Percentiles rank a stretch among this genome's conserved stretches.
These are phyloP conservation scores for Trifolium subterraneum DNA, from an alignment of 306 rosid genomes.

Conservation along the genomic window DNA sequence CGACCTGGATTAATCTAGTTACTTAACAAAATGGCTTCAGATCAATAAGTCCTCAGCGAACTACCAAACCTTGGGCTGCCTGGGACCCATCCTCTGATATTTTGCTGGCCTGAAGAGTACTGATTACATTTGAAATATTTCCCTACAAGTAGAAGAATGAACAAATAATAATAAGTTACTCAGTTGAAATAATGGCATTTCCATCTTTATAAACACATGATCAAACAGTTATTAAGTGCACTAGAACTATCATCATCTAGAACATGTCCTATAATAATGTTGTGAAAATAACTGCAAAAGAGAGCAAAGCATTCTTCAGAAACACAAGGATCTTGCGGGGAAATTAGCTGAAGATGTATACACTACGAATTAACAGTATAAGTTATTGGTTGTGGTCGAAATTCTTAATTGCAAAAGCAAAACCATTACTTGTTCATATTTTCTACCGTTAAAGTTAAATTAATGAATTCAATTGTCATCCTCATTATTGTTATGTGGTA, in stretches of 20 bases:
- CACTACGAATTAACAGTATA: not conserved
- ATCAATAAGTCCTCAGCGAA: slow-evolving; percentile 53
- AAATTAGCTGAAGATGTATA: not conserved
- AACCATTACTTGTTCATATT: too few species aligned
- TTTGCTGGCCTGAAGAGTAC: slow-evolving; percentile 81
- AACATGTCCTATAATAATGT: not conserved
- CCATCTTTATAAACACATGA: not conserved
- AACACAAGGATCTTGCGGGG: too few species aligned
- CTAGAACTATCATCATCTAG: not conserved
- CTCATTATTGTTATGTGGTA: not conserved
- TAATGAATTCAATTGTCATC: too few species aligned
- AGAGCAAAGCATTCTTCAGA: not conserved
- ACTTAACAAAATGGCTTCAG: slow-evolving; percentile 32
- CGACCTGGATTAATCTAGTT: slow-evolving; percentile 22
- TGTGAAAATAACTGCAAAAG: not conserved
- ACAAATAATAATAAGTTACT: not conserved
- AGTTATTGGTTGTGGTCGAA: too few species aligned
- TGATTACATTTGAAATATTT: slow-evolving; percentile 71
- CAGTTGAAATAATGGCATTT: not conserved
- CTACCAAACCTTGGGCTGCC: slow-evolving; percentile 71
- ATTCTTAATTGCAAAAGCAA: too few species aligned
- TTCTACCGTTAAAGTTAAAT: too few species aligned
- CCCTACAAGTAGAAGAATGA: slow-evolving; percentile 54
- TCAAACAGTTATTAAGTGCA: not conserved
- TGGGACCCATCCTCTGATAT: slow-evolving; percentile 71